Evolutionary conservation across 75 land plant genomes (phyloP).

Genomic region (Cupressus sempervirens): DNA sequence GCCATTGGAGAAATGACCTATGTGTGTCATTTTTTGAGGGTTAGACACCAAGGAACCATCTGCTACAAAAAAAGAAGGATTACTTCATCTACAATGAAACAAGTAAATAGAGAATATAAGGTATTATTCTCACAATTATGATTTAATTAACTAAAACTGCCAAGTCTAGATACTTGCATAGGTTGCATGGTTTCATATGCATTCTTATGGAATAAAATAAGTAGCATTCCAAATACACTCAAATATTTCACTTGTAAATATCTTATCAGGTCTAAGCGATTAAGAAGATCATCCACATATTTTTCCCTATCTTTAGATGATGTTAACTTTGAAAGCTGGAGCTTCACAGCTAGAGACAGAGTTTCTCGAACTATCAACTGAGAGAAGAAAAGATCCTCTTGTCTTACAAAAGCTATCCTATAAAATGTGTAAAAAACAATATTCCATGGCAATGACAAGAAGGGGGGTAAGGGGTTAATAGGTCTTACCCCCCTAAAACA

Average conservation of each 20-base stretch:
- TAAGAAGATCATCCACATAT: slow-evolving; percentile 74
- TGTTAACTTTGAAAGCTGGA: slow-evolving; percentile 65
- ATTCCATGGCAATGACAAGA: too few relatives aligned
- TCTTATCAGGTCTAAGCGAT: slow-evolving; percentile 85
- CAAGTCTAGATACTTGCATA: not conserved
- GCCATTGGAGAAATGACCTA: not conserved
- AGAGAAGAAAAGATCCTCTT: slow-evolving; percentile 97
- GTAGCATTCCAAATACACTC: not conserved
- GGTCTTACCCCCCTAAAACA: too few relatives aligned
- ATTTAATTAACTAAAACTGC: not conserved
- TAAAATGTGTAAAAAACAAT: slow-evolving; percentile 4
- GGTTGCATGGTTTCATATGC: not conserved
- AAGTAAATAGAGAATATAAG: not conserved
- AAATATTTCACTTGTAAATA: not conserved
- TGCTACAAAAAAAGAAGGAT: not conserved
- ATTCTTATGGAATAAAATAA: slow-evolving; percentile 1
- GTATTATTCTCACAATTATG: not conserved
- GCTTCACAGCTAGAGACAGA: slow-evolving; percentile 87
- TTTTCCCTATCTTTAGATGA: slow-evolving; percentile 55
- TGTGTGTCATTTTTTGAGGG: not conserved
- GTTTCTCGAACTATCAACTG: slow-evolving; percentile 98
- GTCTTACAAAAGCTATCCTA: slow-evolving; percentile 92
- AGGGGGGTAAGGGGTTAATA: too few relatives aligned
- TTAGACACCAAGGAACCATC: not conserved
- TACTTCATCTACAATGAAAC: not conserved